Evolutionary conservation across 2,329 filamentous ascomycete genomes (phyloP).

Genomic region (Acarospora socialis): DNA sequence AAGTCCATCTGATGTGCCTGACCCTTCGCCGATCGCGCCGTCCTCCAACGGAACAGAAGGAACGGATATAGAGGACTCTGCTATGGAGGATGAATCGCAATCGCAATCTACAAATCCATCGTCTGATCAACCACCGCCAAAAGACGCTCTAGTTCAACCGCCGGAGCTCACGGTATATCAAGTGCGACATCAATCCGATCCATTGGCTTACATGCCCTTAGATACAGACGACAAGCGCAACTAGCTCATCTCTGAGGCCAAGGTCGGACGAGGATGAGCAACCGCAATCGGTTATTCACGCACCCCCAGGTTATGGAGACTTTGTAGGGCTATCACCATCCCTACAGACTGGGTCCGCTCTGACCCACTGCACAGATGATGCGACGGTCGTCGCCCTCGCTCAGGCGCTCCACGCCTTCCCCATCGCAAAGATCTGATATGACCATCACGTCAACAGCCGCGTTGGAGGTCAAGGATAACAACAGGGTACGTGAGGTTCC

Average conservation of each 20-base stretch:
- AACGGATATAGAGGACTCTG: conserved; percentile 73
- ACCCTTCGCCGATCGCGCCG: conserved; percentile 60
- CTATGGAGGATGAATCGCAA: conserved; percentile 47
- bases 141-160: too few species aligned
- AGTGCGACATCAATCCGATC: too few species aligned
- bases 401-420: conserved; percentile 17
- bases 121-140: conserved; percentile 25
- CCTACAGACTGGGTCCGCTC: conserved; percentile 9
- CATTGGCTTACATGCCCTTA: conserved; percentile 20
- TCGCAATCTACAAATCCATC: conserved; percentile 22
- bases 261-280: conserved; percentile 51
- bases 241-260: conserved; percentile 34
- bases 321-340: conserved; percentile 45
- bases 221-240: conserved; percentile 32
- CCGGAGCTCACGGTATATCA: too few species aligned
- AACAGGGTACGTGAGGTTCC: conserved; percentile 15
- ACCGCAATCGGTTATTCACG: conserved; percentile 81
- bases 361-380: conserved; percentile 16
- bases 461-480: conserved; percentile 20
- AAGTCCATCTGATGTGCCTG: conserved; percentile 56
- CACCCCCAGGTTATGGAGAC: conserved; percentile 64
- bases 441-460: conserved; percentile 24
- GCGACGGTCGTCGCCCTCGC: conserved; percentile 18
- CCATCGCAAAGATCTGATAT: conserved; percentile 20
- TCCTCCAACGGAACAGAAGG: conserved; percentile 68